A percentile compares a stretch with the other conserved stretches of the same genome.
phyloP scores from a whole-genome alignment of 306 rosid species.

The Malus sieversii region DNA sequence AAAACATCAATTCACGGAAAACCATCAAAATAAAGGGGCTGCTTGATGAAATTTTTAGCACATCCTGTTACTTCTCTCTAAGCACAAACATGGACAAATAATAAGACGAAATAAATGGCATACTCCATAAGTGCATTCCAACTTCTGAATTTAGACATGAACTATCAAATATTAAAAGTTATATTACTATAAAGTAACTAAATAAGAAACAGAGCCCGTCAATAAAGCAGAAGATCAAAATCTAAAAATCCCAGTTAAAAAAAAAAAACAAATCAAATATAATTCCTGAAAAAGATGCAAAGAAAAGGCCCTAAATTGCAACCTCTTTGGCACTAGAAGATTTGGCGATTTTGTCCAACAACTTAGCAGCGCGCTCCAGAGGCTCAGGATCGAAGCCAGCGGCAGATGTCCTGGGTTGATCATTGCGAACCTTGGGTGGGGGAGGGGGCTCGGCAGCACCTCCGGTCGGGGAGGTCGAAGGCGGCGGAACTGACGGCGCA shows the following conservation, averaged over 20 bases:
- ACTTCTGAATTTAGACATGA: background rate
- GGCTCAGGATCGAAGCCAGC: conserved; percentile 90
- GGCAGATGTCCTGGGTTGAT: conserved; percentile 72
- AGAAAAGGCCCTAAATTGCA: background rate
- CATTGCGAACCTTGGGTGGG: conserved; percentile 52
- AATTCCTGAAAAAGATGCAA: background rate
- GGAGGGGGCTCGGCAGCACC: conserved; percentile 17
- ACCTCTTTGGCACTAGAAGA: conserved; percentile 73
- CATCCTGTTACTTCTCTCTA: background rate
- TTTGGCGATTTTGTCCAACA: conserved; percentile 36
- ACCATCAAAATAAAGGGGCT: background rate
- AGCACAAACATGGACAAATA: background rate
- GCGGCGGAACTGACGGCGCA: conserved; percentile 3
- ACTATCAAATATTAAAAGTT: background rate
- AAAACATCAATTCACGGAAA: background rate
- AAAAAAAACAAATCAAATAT: background rate
- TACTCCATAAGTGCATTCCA: background rate
- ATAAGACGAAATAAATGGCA: background rate
- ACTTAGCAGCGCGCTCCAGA: conserved; percentile 67
- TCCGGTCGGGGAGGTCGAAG: background rate
- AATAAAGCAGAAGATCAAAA: background rate
- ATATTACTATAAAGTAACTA: background rate
- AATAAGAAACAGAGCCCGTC: background rate
- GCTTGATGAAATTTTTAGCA: background rate
- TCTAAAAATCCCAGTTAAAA: background rate